Evolutionary conservation across 306 rosid species (phyloP).

Genomic region (Cicer chorassanicum): DNA sequence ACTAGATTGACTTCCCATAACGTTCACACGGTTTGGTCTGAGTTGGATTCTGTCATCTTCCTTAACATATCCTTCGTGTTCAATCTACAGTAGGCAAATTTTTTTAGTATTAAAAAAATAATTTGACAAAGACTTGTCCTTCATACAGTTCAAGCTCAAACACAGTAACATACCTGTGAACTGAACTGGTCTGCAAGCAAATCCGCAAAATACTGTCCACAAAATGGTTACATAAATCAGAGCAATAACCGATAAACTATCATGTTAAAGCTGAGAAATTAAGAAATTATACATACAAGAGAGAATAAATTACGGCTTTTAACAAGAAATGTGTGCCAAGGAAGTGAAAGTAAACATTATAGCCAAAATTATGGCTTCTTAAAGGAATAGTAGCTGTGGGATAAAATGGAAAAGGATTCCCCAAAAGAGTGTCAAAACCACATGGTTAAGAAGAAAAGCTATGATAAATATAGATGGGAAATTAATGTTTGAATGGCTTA

Average conservation of each 20-base stretch:
- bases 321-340: not conserved
- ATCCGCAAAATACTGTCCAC: constrained; percentile 87
- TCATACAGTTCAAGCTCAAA: constrained; percentile 21
- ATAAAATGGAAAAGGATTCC: constrained; percentile 18
- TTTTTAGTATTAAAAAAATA: constrained; percentile 23
- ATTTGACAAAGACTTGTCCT: constrained; percentile 2
- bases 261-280: constrained; percentile 28
- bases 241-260: constrained; percentile 26
- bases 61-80: constrained; percentile 63
- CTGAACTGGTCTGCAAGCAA: constrained; percentile 75
- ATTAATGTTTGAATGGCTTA: constrained; percentile 28
- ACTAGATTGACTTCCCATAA: constrained; percentile 63
- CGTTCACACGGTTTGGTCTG: constrained; percentile 59
- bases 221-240: constrained; percentile 49
- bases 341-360: constrained; percentile 19
- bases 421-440: constrained; percentile 17
- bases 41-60: constrained; percentile 64
- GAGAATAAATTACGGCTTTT: not conserved
- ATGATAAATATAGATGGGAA: constrained; percentile 24
- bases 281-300: constrained; percentile 17
- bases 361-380: not conserved
- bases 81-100: constrained; percentile 61
- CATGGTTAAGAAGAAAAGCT: constrained; percentile 24
- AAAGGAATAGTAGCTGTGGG: constrained; percentile 16
- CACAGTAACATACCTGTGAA: constrained; percentile 65